Evolutionary conservation across 1,139 yeast species (phyloP).

Genomic region (Candida freyschussii): DNA sequence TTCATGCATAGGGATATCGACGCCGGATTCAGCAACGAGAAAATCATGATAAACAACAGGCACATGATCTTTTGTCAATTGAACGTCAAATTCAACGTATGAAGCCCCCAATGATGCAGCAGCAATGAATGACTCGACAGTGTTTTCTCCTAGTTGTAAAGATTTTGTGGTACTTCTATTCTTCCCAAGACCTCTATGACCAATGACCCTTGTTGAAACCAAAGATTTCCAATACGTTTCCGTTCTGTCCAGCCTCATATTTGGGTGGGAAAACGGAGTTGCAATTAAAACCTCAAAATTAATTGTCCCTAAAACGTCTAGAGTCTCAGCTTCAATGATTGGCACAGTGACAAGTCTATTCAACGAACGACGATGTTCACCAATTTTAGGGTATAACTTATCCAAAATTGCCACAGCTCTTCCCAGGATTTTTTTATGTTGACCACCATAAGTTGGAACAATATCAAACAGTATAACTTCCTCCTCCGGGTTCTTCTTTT

Average conservation of each 20-base stretch:
- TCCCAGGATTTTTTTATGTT: conserved; percentile 54
- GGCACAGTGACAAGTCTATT: conserved; percentile 71
- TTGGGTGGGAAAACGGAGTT: conserved; percentile 68
- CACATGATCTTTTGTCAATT: conserved; percentile 84
- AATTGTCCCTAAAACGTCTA: conserved; percentile 74
- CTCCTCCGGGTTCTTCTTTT: conserved; percentile 45
- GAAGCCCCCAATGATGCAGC: conserved; percentile 95
- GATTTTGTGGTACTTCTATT: conserved; percentile 67
- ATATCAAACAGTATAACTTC: conserved; percentile 75
- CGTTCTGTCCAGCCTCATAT: conserved; percentile 62
- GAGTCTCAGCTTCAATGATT: conserved; percentile 61
- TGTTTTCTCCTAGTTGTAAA: conserved; percentile 91
- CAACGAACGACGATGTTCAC: conserved; percentile 63
- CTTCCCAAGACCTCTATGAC: conserved; percentile 95
- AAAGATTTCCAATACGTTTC: conserved; percentile 91
- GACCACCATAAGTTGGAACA: conserved; percentile 81
- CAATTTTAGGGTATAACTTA: conserved; percentile 63
- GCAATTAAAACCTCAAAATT: conserved; percentile 73
- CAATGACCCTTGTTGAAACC: conserved; percentile 87
- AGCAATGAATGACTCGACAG: conserved; percentile 91
- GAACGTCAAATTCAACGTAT: conserved; percentile 94
- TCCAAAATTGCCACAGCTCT: conserved; percentile 79
- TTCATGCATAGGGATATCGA: conserved; percentile 94
- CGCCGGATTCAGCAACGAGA: conserved; percentile 91
- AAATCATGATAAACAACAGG: conserved; percentile 97